Evolutionary conservation across 1,284 basidiomycete species (phyloP).

Genomic region (Apiotrichum gracile): DNA sequence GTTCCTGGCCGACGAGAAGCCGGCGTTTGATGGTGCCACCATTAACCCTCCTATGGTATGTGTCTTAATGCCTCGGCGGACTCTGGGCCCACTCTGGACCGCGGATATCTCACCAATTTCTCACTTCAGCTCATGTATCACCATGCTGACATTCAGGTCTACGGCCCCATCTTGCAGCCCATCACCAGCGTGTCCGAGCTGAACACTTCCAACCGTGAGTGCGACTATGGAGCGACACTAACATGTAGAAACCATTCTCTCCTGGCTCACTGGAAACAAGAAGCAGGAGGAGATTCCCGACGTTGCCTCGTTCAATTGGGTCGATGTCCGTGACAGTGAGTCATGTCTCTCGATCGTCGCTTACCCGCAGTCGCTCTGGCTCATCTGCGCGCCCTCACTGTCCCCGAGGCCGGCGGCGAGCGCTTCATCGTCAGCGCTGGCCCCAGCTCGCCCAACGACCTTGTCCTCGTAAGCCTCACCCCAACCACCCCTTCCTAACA

Average conservation of each 20-base stretch:
- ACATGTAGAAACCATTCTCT: constrained; percentile 37
- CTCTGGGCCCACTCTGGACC: too few species aligned
- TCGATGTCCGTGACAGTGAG: constrained; percentile 54
- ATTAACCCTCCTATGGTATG: constrained; percentile 55
- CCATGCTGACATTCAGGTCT: constrained; percentile 25
- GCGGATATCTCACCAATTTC: too few species aligned
- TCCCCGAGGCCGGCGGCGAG: constrained; percentile 56
- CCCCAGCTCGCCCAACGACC: constrained; percentile 34
- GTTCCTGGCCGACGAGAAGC: constrained; percentile 56
- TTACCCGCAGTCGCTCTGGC: constrained; percentile 51
- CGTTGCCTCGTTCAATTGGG: constrained; percentile 47
- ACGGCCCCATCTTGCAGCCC: constrained; percentile 54
- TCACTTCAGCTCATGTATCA: too few species aligned
- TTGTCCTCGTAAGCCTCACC: too few species aligned
- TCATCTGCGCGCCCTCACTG: constrained; percentile 55
- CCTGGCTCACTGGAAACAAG: constrained; percentile 45
- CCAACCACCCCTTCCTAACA: too few species aligned
- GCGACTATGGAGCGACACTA: too few species aligned
- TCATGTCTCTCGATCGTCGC: not conserved
- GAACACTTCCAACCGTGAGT: constrained; percentile 53
- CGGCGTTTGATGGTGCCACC: constrained; percentile 54
- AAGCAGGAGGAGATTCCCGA: constrained; percentile 40
- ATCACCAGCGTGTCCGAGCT: constrained; percentile 50
- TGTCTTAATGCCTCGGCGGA: not conserved
- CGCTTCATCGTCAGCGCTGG: constrained; percentile 54